Evolutionary conservation across 2,329 filamentous ascomycete species (phyloP).

Genomic region (Aspergillus alliaceus): DNA sequence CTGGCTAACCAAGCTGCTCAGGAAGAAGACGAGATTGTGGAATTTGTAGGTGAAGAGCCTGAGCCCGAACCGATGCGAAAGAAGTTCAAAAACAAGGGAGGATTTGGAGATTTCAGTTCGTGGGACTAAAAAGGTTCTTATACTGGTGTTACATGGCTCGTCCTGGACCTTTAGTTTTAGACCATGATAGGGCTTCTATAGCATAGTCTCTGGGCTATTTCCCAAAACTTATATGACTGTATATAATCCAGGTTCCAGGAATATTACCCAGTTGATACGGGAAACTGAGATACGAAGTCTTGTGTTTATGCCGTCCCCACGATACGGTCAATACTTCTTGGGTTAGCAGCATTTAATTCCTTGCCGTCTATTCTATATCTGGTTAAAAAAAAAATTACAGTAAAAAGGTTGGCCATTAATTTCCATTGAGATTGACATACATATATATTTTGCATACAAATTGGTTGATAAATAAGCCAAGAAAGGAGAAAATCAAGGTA

Average conservation of each 20-base stretch:
- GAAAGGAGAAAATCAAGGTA: not conserved
- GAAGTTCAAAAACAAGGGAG: constrained; percentile 68
- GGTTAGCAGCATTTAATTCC: not conserved
- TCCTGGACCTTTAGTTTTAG: not conserved
- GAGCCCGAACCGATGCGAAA: constrained; percentile 72
- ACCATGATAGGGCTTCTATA: not conserved
- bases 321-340: not conserved
- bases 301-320: not conserved
- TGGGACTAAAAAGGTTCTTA: constrained; percentile 58
- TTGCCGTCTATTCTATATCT: too few relatives aligned
- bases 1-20: constrained; percentile 37
- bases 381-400: too few relatives aligned
- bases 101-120: constrained; percentile 92
- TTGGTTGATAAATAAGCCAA: too few relatives aligned
- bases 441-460: too few relatives aligned
- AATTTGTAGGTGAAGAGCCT: constrained; percentile 62
- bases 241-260: not conserved
- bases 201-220: not conserved
- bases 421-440: too few relatives aligned
- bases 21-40: constrained; percentile 60
- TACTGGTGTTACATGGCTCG: not conserved
- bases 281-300: not conserved
- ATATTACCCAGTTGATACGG: not conserved
- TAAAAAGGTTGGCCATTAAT: too few relatives aligned
- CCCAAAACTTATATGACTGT: not conserved